These are phyloP conservation scores for Lentinula lateritia DNA, from an alignment of 768 basidiomycete genomes.

Conservation along the genomic window DNA sequence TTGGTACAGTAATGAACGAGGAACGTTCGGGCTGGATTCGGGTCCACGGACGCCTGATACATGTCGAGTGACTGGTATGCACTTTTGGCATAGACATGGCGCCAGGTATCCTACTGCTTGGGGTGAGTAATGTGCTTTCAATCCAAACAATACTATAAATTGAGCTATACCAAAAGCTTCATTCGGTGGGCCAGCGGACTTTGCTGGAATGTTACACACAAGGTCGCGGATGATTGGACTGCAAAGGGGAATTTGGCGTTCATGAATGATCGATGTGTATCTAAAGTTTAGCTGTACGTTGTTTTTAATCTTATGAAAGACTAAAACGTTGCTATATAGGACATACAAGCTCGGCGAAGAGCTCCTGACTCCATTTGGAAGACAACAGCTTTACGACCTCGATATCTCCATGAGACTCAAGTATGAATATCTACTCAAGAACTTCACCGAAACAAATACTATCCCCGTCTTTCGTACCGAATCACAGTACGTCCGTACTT, in stretches of 20 bases:
- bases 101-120: constrained; percentile 66
- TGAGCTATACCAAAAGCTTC: constrained; percentile 29
- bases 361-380: constrained; percentile 86
- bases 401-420: constrained; percentile 69
- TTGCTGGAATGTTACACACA: constrained; percentile 52
- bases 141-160: neutral
- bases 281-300: neutral
- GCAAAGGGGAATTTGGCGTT: constrained; percentile 65
- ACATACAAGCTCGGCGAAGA: constrained; percentile 89
- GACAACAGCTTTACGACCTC: constrained; percentile 77
- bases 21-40: constrained; percentile 69
- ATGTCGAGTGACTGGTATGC: constrained; percentile 68
- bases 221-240: constrained; percentile 52
- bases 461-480: constrained; percentile 79
- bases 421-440: constrained; percentile 76
- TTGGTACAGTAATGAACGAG: constrained; percentile 71
- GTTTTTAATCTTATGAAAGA: neutral
- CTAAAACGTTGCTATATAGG: constrained; percentile 35
- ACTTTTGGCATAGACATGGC: constrained; percentile 79
- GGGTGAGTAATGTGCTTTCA: constrained; percentile 33
- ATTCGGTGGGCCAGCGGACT: constrained; percentile 58
- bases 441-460: constrained; percentile 52
- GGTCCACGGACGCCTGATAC: constrained; percentile 62
- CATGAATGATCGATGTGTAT: constrained; percentile 72
- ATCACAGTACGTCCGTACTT: constrained; percentile 45